phyloP scores from a whole-genome alignment of 306 rosid species.

The Cucurbita ficifolia region DNA sequence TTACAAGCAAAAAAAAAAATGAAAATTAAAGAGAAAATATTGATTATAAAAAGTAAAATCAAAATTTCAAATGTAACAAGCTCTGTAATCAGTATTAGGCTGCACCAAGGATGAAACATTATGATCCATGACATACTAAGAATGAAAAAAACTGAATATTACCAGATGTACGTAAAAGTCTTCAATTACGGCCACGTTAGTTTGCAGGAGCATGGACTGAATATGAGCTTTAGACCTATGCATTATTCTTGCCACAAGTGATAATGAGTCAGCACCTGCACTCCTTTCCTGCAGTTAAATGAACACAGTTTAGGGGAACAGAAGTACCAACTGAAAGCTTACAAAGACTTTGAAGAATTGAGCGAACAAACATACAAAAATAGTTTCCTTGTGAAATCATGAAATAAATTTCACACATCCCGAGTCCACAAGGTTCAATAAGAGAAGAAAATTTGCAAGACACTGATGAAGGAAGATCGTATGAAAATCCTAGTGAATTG shows the following conservation, averaged over 20 bases:
- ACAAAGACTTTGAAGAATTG: too few species aligned
- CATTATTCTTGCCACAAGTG: conserved; percentile 67
- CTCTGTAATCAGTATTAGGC: not conserved
- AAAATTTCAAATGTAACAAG: not conserved
- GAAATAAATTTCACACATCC: too few species aligned
- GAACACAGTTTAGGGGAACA: conserved; percentile 8
- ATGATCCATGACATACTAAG: not conserved
- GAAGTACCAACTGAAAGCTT: too few species aligned
- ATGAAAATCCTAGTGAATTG: too few species aligned
- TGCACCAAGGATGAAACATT: not conserved
- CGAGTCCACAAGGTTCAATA: too few species aligned
- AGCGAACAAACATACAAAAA: too few species aligned
- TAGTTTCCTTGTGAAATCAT: too few species aligned
- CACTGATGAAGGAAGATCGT: too few species aligned
- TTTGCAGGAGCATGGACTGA: conserved; percentile 79
- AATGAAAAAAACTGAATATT: not conserved
- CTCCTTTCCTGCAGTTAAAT: conserved; percentile 78
- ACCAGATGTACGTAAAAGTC: conserved; percentile 87
- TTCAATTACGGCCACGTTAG: conserved; percentile 68
- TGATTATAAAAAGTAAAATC: not conserved
- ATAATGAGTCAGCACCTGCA: conserved; percentile 73
- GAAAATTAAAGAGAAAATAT: not conserved
- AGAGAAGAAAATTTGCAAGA: too few species aligned
- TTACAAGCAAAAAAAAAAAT: too few species aligned
- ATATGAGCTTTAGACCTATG: conserved; percentile 81